Percentiles rank a stretch among this genome's conserved stretches.
Conservation (phyloP, 2,329 filamentous ascomycete species). For the Akanthomyces uredinophilus region DNA sequence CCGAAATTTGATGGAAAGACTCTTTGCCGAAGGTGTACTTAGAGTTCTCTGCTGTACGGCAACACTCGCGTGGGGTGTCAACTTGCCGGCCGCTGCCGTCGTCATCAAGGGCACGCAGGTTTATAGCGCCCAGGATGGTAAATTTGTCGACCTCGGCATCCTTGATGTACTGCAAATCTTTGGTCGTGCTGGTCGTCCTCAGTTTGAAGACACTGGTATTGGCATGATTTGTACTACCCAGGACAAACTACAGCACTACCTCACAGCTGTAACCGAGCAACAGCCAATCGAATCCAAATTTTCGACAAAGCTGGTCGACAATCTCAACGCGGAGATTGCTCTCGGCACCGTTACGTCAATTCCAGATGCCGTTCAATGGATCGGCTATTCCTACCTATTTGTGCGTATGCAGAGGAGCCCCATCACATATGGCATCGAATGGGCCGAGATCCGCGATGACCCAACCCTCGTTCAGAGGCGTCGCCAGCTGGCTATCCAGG, state of each 20-base stretch:
- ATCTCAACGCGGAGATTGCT: constrained; percentile 90
- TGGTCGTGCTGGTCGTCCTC: constrained; percentile 92
- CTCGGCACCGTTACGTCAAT: constrained; percentile 94
- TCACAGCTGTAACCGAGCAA: constrained; percentile 89
- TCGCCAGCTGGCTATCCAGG: constrained; percentile 80
- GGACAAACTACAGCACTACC: constrained; percentile 88
- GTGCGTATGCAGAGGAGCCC: constrained; percentile 94
- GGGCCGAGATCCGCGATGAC: constrained; percentile 83
- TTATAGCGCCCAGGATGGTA: constrained; percentile 93
- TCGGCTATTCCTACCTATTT: constrained; percentile 96
- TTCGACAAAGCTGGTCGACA: constrained; percentile 89
- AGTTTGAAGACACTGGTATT: constrained; percentile 96
- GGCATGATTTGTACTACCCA: constrained; percentile 97
- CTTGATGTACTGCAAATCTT: constrained; percentile 97
- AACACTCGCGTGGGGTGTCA: constrained; percentile 97
- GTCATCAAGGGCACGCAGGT: constrained; percentile 98
- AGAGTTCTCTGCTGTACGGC: constrained; percentile 98
- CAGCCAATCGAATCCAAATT: constrained; percentile 97
- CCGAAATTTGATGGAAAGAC: constrained; percentile 87
- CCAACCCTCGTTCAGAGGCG: constrained; percentile 81
- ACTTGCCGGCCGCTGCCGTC: constrained; percentile 91
- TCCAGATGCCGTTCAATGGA: constrained; percentile 89
- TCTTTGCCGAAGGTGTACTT: constrained; percentile 88
- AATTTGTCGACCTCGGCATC: constrained; percentile 93
- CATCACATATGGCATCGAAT: constrained; percentile 90